Conservation (phyloP, 2,329 filamentous ascomycete species). For the Zarea fungicola region DNA sequence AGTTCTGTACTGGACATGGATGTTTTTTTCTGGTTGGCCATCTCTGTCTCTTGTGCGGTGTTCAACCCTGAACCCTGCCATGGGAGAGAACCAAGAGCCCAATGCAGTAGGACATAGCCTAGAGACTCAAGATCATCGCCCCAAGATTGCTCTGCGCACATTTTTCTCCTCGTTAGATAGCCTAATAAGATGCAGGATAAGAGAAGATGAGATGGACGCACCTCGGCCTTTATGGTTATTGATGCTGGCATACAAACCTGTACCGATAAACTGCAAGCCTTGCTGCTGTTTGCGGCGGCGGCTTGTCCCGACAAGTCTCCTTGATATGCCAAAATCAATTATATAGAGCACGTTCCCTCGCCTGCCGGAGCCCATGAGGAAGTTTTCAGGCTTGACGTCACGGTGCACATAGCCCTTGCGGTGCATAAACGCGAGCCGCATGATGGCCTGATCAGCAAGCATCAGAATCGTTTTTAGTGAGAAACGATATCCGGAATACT, state of each 20-base stretch:
- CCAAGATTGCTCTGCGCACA: conserved; percentile 64
- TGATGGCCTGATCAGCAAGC: conserved; percentile 19
- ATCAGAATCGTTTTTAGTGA: conserved; percentile 22
- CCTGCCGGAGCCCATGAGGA: conserved; percentile 19
- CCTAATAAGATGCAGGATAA: too few relatives aligned
- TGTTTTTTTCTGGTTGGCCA: conserved; percentile 19
- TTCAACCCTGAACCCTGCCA: conserved; percentile 70
- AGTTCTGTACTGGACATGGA: conserved; percentile 64
- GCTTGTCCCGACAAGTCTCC: conserved; percentile 8
- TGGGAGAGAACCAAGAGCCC: conserved; percentile 67
- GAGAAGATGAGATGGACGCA: conserved; percentile 13
- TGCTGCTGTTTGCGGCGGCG: background rate
- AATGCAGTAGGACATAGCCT: conserved; percentile 71
- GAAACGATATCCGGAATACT: conserved; percentile 17
- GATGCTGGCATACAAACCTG: conserved; percentile 17
- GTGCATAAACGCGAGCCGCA: conserved; percentile 16
- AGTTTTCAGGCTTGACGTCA: conserved; percentile 21
- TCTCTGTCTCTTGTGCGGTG: conserved; percentile 59
- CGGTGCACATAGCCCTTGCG: conserved; percentile 15
- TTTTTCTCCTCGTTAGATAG: too few relatives aligned
- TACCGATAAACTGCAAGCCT: conserved; percentile 14
- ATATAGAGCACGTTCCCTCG: conserved; percentile 17
- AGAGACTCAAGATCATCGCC: conserved; percentile 72
- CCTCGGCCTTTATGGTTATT: conserved; percentile 18
- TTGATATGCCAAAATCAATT: conserved; percentile 19